Base-by-base conservation (phyloP, 2,329 filamentous ascomycete genomes). In the Verticillium albo-atrum region DNA sequence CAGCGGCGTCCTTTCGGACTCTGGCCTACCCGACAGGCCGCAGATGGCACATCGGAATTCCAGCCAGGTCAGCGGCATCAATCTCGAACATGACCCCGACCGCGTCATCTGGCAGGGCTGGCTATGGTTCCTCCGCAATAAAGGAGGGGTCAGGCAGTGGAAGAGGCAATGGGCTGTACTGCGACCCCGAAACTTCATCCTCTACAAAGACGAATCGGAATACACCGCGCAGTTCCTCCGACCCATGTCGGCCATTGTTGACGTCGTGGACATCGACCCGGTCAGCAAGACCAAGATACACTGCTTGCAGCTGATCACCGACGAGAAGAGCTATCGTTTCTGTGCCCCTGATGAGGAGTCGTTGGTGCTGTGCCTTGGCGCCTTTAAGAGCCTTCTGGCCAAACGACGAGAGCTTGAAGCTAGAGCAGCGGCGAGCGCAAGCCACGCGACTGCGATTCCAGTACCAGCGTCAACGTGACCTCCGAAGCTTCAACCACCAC, bases 81-180 rank as follows among this genome's bases (percentile, higher is more conserved):
- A 77, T 61, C 66, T 79, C 47, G 82, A 89, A 58, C 79, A 82
- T 58, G 91, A 95, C 63, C 87, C 89, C 1, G 93, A 97, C 71
- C 89, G 93, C 27, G 89, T 98, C n/a, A 84, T 98, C 52, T 97
- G 91, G 83, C 92, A 98, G 71, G 93, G 94, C 56, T 93, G 92
- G 82, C 84, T 98, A 32, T 90, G 91, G 73, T 87, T 92, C 62
- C 83, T 97, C 59, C 92, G 91, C 67, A 90, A 88, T 62, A 93
- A 92, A 68, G 83, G 89, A 25, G 92, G 92, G 9, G 81, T 99
- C 58, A 87, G 90, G 54, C 90, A 96, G 69, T 99, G 95, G 95
- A 97, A 97, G 79, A 89, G 92, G 67, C 83, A 92, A 61, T 98
- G 95, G 95, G 90, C 89, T 14, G 95, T 98, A 0, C 82, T 99